A percentile compares a stretch with the other conserved stretches of the same genome.
These are phyloP conservation scores for Podaxis sp. DNA, from an alignment of 768 basidiomycete species.

Conservation along the genomic window DNA sequence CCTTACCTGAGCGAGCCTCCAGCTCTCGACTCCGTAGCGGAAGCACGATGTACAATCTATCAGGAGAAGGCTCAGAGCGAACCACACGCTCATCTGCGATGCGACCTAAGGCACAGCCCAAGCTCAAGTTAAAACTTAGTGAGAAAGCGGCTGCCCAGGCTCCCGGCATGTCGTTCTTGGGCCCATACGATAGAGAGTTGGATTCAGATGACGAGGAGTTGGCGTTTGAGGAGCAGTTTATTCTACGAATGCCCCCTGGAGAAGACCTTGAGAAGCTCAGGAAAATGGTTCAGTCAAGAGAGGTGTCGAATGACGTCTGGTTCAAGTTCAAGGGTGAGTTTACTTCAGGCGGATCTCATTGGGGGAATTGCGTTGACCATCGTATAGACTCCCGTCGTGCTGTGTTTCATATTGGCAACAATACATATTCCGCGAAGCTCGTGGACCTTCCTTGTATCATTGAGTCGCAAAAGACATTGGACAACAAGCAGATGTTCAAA, in stretches of 20 bases:
- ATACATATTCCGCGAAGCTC: slow-evolving; percentile 84
- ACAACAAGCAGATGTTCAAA: slow-evolving; percentile 98
- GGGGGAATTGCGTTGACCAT: not conserved
- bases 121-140: slow-evolving; percentile 85
- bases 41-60: slow-evolving; percentile 24
- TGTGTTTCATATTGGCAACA: slow-evolving; percentile 81
- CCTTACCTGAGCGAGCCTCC: slow-evolving; percentile 23
- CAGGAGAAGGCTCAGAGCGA: slow-evolving; percentile 41
- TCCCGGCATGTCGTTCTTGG: slow-evolving; percentile 85
- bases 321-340: slow-evolving; percentile 93
- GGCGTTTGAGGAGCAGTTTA: slow-evolving; percentile 96
- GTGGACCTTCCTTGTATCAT: slow-evolving; percentile 94
- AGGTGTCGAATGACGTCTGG: slow-evolving; percentile 84
- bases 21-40: slow-evolving; percentile 35
- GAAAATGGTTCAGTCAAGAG: slow-evolving; percentile 79
- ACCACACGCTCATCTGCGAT: slow-evolving; percentile 55
- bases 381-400: slow-evolving; percentile 83
- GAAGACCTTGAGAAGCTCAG: slow-evolving; percentile 76
- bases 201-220: slow-evolving; percentile 96
- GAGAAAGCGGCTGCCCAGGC: slow-evolving; percentile 80
- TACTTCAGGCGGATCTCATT: not conserved
- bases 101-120: slow-evolving; percentile 58
- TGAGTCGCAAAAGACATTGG: slow-evolving; percentile 94
- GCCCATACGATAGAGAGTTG: slow-evolving; percentile 89
- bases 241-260: slow-evolving; percentile 84